Conservation (phyloP, 345 rosid genomes). For the Trapa incisa region DNA sequence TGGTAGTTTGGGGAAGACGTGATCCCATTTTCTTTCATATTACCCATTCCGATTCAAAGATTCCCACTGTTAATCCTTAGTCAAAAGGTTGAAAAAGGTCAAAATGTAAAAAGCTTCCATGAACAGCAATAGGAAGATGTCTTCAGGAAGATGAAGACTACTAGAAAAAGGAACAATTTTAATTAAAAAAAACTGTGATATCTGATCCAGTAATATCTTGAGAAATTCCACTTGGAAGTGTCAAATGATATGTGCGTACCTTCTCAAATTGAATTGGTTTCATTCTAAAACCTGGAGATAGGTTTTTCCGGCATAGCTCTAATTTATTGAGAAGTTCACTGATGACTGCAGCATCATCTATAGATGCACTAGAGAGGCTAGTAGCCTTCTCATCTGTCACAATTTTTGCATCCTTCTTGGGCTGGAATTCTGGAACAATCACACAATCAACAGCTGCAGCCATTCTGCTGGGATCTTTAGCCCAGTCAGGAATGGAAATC, state of each 20-base stretch:
- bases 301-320: constrained; percentile 49
- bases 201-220: too few species aligned
- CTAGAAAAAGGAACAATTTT: not conserved
- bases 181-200: not conserved
- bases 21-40: too few species aligned
- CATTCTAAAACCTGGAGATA: constrained; percentile 61
- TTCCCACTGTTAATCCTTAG: not conserved
- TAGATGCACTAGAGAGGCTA: constrained; percentile 52
- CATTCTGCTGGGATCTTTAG: constrained; percentile 37
- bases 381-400: constrained; percentile 94
- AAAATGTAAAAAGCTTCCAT: not conserved
- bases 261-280: constrained; percentile 93
- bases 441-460: constrained; percentile 71
- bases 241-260: constrained; percentile 25
- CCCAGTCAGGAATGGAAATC: constrained; percentile 75
- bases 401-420: constrained; percentile 65
- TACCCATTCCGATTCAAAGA: too few species aligned
- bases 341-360: constrained; percentile 75
- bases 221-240: not conserved
- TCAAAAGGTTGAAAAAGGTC: not conserved
- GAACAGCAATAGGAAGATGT: not conserved
- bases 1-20: too few species aligned
- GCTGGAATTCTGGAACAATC: constrained; percentile 81
- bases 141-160: not conserved
- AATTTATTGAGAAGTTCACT: constrained; percentile 48